A percentile compares a stretch with the other conserved stretches of the same genome.
Evolutionary conservation across 768 basidiomycete genomes (phyloP).

Genomic region (Russula foetens): DNA sequence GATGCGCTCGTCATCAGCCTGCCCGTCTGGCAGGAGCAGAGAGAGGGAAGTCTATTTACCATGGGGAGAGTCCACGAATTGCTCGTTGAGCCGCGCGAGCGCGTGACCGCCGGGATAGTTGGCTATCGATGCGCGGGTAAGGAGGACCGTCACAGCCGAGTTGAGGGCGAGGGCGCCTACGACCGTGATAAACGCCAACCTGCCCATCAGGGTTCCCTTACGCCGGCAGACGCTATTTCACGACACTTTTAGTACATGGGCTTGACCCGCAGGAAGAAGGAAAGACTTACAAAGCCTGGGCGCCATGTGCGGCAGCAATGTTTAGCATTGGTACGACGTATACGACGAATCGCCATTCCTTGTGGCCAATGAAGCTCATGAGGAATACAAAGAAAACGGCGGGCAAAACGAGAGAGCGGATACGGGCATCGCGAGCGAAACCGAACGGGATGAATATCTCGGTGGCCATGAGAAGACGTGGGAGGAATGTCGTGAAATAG

Average conservation of each 20-base stretch:
- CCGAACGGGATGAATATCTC: conserved; percentile 56
- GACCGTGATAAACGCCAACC: conserved; percentile 38
- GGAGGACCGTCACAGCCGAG: conserved; percentile 40
- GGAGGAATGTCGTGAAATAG: conserved; percentile 63
- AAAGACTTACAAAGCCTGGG: conserved; percentile 53
- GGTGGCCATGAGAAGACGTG: conserved; percentile 66
- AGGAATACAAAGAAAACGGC: conserved; percentile 45
- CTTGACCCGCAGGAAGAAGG: not conserved
- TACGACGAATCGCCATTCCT: conserved; percentile 96
- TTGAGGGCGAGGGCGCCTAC: conserved; percentile 48
- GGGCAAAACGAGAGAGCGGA: conserved; percentile 44
- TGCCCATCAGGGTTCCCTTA: conserved; percentile 41
- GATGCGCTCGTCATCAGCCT: conserved; percentile 7
- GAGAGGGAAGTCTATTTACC: conserved; percentile 21
- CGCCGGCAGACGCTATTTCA: conserved; percentile 36
- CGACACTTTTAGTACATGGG: not conserved
- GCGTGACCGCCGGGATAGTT: conserved; percentile 93
- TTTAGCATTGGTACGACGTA: conserved; percentile 83
- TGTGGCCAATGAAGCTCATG: conserved; percentile 79
- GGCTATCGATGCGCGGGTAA: conserved; percentile 47
- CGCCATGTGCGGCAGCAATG: conserved; percentile 63
- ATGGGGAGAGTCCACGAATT: conserved; percentile 30
- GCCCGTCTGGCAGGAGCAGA: not conserved
- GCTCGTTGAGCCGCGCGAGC: conserved; percentile 50
- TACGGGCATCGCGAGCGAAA: conserved; percentile 36